A percentile compares a stretch with the other conserved stretches of the same genome.
Evolutionary conservation across 2,329 filamentous ascomycete species (phyloP).

Genomic region (Lasiodiplodia citricola): DNA sequence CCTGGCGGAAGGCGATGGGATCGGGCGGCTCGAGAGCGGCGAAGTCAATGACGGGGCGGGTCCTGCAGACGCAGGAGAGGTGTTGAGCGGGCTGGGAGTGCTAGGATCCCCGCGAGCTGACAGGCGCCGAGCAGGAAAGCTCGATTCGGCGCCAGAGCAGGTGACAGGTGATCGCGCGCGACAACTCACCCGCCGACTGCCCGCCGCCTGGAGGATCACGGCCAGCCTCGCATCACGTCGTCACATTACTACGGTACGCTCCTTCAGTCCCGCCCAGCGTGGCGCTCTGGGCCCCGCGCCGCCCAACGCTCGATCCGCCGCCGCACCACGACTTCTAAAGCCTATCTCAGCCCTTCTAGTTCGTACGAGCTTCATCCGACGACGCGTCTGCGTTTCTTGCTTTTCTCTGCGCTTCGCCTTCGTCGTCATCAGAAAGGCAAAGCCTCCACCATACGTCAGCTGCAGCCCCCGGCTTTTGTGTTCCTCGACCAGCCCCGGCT

Average conservation of each 20-base stretch:
- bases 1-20: constrained; percentile 1
- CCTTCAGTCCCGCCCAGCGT: constrained; percentile 10
- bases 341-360: constrained; percentile 7
- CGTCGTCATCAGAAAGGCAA: constrained; percentile 17
- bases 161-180: constrained; percentile 6
- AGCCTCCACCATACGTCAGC: constrained; percentile 21
- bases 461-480: background rate
- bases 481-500: background rate
- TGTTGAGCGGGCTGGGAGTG: constrained; percentile 15
- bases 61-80: constrained; percentile 14
- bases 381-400: constrained; percentile 6
- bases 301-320: constrained; percentile 10
- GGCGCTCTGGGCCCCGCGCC: constrained; percentile 7
- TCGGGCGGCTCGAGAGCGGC: background rate
- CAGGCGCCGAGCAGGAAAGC: constrained; percentile 3
- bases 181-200: constrained; percentile 14
- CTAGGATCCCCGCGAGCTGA: constrained; percentile 21
- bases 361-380: constrained; percentile 26
- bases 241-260: background rate
- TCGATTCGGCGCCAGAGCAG: constrained; percentile 1
- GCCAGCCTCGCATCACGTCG: constrained; percentile 5
- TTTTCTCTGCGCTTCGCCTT: constrained; percentile 16
- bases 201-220: background rate
- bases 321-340: constrained; percentile 13
- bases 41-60: constrained; percentile 4